Evolutionary conservation across 169 alveolate species (phyloP), one percentile per base, ranked within the genome.

Genomic region (Prorocentrum cordatum): DNA sequence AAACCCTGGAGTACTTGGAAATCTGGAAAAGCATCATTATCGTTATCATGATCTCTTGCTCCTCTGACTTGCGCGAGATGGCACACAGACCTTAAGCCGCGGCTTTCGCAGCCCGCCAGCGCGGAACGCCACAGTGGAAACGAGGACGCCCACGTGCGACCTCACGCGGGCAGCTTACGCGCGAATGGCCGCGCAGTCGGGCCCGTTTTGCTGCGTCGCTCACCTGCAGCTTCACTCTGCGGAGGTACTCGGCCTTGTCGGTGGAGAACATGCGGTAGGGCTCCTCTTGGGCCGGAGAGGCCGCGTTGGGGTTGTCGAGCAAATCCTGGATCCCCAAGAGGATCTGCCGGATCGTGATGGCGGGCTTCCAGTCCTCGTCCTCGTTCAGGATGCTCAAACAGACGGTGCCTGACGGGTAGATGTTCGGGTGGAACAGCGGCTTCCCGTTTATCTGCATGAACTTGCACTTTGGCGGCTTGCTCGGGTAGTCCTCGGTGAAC

Each of bases 321-420:
- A 98, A 95, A 75, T 98, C 99, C 97, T 96, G 93, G n/a, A 98
- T 97, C 31, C 99, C 99, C 32, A 97, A 93, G 24, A 98, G 95
- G 80, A 98, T 96, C 92, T 98, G 97, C 66, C 97, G 97, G 85
- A 98, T 96, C 18, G 99, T 98, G 85, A 98, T 97, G 22, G 99
- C 97, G n/a, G 99, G 99, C 93, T 97, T 97, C 99, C 99, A 98
- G 84, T 98, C 99, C 88, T 98, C 99, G 93, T 98, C 99, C 94
- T 98, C 99, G 92, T 97, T 98, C n/a, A 98, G 93, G 77, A 98
- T 98, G 31, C 99, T 96, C 50, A 98, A 95, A 77, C 99, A 98
- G 29, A 98, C 99, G 20, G 99, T 97, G 80, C 99, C 99, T 45
- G 98, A 82, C 22, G 90, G 90, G 42, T 82, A 82, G 22, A 82